These are phyloP conservation scores for Sanghuangporus sanghuang DNA, from an alignment of 1,284 basidiomycete species.

Conservation along the genomic window DNA sequence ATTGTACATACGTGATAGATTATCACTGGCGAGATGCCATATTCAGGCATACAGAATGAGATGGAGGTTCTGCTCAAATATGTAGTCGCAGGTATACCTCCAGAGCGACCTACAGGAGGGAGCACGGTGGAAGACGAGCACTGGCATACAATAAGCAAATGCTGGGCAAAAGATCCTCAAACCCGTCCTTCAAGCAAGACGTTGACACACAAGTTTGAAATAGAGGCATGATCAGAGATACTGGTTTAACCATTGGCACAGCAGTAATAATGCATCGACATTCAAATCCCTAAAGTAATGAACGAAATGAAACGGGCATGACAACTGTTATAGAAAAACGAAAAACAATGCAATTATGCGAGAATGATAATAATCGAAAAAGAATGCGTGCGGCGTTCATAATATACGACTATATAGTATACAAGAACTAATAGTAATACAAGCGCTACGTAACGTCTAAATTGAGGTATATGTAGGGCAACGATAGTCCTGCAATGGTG, in stretches of 20 bases:
- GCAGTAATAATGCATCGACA: not conserved
- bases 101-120: constrained; percentile 2
- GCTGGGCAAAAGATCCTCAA: constrained; percentile 14
- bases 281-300: no score
- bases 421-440: not conserved
- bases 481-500: not conserved
- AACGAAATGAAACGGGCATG: no score
- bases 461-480: not conserved
- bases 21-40: constrained; percentile 11
- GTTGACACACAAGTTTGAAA: constrained; percentile 3
- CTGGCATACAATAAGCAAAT: constrained; percentile 7
- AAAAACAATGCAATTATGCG: no score
- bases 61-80: constrained; percentile 16
- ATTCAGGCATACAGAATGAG: constrained; percentile 12
- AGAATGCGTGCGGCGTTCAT: not conserved
- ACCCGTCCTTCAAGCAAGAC: constrained; percentile 3
- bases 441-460: not conserved
- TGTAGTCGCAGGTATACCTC: constrained; percentile 10
- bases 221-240: not conserved
- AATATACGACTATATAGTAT: not conserved
- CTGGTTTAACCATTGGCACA: not conserved
- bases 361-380: no score
- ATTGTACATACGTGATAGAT: not conserved
- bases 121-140: constrained; percentile 8
- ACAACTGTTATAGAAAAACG: no score